These are phyloP conservation scores for Cordyceps sp. DNA, from an alignment of 2,329 filamentous ascomycete genomes.

Conservation along the genomic window DNA sequence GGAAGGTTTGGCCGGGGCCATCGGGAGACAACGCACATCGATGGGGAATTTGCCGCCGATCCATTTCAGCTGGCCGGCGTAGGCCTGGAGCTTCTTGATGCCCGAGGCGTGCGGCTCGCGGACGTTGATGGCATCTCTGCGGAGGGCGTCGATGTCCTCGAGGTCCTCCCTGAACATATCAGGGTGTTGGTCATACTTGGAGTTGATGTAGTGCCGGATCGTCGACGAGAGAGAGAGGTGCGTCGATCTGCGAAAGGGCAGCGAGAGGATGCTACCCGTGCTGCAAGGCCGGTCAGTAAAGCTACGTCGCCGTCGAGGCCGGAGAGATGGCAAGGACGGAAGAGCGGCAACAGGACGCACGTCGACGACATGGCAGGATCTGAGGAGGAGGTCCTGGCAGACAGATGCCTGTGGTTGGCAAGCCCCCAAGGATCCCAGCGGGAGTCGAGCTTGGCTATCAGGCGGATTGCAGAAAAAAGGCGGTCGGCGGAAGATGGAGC, in stretches of 20 bases:
- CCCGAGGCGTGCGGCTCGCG: slow-evolving; percentile 78
- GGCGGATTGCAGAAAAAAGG: too few relatives aligned
- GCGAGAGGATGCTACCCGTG: slow-evolving; percentile 46
- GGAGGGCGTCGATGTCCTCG: slow-evolving; percentile 67
- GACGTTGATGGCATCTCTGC: slow-evolving; percentile 74
- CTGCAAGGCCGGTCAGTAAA: slow-evolving; percentile 4
- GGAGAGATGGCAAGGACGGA: not conserved
- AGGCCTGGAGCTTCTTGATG: slow-evolving; percentile 73
- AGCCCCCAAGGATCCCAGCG: too few relatives aligned
- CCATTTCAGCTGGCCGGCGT: slow-evolving; percentile 87
- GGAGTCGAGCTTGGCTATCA: too few relatives aligned
- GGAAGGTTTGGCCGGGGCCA: not conserved
- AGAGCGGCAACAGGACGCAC: too few relatives aligned
- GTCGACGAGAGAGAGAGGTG: slow-evolving; percentile 63
- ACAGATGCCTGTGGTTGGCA: too few relatives aligned
- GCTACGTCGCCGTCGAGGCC: not conserved
- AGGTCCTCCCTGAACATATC: slow-evolving; percentile 88
- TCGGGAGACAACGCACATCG: slow-evolving; percentile 38
- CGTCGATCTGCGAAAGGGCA: slow-evolving; percentile 79
- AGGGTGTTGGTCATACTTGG: slow-evolving; percentile 96
- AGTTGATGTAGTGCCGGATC: slow-evolving; percentile 89
- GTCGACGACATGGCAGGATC: too few relatives aligned
- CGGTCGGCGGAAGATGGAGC: too few relatives aligned
- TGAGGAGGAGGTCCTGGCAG: too few relatives aligned
- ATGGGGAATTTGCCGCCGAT: slow-evolving; percentile 91